A percentile compares a stretch with the other conserved stretches of the same genome.
Evolutionary conservation across 1,139 yeast species (phyloP).

Genomic region (Debaryomyces coudertii): DNA sequence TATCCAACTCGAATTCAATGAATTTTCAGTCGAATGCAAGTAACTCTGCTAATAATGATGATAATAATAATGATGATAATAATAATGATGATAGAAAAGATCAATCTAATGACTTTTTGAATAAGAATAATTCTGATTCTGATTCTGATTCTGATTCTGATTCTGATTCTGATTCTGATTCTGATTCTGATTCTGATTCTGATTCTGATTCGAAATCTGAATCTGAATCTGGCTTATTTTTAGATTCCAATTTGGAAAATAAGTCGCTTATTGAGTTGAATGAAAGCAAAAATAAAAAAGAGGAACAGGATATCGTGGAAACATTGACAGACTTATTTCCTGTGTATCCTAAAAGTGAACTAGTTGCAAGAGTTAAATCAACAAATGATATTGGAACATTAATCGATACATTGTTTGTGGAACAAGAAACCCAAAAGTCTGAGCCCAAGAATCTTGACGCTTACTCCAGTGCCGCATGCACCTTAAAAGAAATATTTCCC

Average conservation of each 20-base stretch:
- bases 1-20: neutral
- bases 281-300: slow-evolving; percentile 20
- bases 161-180: neutral
- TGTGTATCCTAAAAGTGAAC: slow-evolving; percentile 27
- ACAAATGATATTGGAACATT: slow-evolving; percentile 24
- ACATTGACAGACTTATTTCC: slow-evolving; percentile 32
- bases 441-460: neutral
- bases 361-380: slow-evolving; percentile 26
- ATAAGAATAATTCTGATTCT: neutral
- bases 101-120: neutral
- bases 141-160: neutral
- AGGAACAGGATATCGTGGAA: slow-evolving; percentile 13
- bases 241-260: neutral
- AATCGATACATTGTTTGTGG: slow-evolving; percentile 25
- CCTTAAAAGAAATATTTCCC: slow-evolving; percentile 30
- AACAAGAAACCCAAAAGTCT: slow-evolving; percentile 1
- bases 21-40: neutral
- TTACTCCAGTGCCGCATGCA: slow-evolving; percentile 13
- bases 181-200: neutral
- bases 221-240: neutral
- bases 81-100: slow-evolving; percentile 2
- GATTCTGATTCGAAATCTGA: neutral
- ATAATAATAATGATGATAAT: slow-evolving; percentile 3
- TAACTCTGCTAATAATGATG: neutral
- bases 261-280: slow-evolving; percentile 12